Evolutionary conservation across 495 filamentous ascomycete genomes (phyloP).

Genomic region (Aspergillus conjunctus): DNA sequence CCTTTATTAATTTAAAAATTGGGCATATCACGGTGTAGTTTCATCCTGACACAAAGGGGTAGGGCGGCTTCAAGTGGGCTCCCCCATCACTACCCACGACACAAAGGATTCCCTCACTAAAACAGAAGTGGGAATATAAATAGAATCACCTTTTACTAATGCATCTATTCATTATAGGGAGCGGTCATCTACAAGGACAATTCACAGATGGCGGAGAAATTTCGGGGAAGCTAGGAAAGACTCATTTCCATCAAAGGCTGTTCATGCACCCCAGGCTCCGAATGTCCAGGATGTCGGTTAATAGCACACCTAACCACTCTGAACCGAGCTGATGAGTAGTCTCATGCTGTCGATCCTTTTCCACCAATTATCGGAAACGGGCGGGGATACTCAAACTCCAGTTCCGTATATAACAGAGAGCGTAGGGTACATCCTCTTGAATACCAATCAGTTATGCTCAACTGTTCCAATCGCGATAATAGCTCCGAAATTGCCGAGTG

Average conservation of each 20-base stretch:
- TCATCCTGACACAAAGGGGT: not conserved
- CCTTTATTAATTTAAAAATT: not conserved
- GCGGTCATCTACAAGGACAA: not conserved
- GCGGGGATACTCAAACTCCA: not conserved
- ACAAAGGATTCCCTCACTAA: not conserved
- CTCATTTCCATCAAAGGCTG: not conserved
- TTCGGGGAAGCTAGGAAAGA: not conserved
- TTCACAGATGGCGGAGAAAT: not conserved
- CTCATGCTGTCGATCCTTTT: not conserved
- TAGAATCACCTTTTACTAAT: not conserved
- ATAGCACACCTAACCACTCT: not conserved
- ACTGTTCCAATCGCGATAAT: not conserved
- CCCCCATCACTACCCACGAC: not conserved
- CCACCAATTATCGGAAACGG: not conserved
- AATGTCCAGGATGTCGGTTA: constrained; percentile 6
- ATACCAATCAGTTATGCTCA: not conserved
- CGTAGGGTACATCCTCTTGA: not conserved
- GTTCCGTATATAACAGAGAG: not conserved
- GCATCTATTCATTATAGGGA: not conserved
- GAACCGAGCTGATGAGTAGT: not conserved
- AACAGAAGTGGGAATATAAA: not conserved
- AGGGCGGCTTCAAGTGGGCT: not conserved
- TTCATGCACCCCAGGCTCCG: no score
- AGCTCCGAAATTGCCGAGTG: not conserved
- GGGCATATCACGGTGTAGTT: not conserved